Percentiles rank a stretch among this genome's conserved stretches.
Evolutionary conservation across 108 stramenopile genomes (phyloP).

Genomic region (Craspedostauros australis): DNA sequence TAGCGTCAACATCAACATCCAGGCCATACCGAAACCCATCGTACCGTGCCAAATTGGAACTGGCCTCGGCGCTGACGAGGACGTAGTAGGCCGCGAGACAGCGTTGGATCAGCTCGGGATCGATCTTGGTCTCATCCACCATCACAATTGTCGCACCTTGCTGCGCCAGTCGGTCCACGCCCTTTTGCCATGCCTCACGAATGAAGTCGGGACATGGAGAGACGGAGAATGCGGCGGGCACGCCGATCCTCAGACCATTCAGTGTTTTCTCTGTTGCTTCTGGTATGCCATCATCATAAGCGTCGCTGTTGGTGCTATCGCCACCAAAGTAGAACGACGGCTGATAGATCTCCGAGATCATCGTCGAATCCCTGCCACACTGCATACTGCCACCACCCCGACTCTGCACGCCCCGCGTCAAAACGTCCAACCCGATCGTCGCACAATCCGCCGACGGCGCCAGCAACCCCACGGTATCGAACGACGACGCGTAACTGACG

Average conservation of each 20-base stretch:
- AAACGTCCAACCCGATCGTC: constrained; percentile 37
- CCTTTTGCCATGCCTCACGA: constrained; percentile 39
- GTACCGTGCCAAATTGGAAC: constrained; percentile 93
- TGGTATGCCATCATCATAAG: neutral
- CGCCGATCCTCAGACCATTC: constrained; percentile 61
- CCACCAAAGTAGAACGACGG: too few relatives aligned
- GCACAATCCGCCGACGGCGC: constrained; percentile 58
- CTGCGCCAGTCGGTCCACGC: constrained; percentile 39
- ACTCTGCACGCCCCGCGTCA: constrained; percentile 29
- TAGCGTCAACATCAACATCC: neutral
- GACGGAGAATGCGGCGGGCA: constrained; percentile 77
- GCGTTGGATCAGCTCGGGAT: constrained; percentile 57
- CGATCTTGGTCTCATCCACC: constrained; percentile 39
- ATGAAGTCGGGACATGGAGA: constrained; percentile 58
- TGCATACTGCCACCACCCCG: constrained; percentile 6
- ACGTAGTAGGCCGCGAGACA: constrained; percentile 93
- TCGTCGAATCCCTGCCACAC: constrained; percentile 50
- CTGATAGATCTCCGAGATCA: constrained; percentile 1
- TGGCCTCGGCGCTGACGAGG: constrained; percentile 93
- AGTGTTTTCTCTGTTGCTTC: constrained; percentile 19
- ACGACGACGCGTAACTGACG: constrained; percentile 90
- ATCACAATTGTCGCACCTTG: constrained; percentile 54
- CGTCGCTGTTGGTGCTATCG: neutral
- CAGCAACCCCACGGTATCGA: constrained; percentile 91
- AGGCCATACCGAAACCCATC: constrained; percentile 93